Evolutionary conservation across 2,329 filamentous ascomycete genomes (phyloP).

Genomic region (Diaporthe longicolla): DNA sequence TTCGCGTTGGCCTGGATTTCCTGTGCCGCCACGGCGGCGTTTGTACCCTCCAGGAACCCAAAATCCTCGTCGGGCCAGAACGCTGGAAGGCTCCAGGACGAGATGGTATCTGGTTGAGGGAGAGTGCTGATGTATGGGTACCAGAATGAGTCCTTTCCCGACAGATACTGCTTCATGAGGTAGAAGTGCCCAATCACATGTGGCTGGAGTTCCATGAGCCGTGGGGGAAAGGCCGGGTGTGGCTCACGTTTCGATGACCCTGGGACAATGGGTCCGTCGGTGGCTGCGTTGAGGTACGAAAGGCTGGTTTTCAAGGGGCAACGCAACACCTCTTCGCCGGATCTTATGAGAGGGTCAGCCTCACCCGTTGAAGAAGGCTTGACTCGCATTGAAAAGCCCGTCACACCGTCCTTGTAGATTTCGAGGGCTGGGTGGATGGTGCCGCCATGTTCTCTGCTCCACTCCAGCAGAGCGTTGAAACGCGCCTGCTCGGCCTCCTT

Average conservation of each 20-base stretch:
- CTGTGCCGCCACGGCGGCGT: conserved; percentile 63
- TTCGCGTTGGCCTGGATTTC: conserved; percentile 63
- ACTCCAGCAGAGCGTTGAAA: conserved; percentile 59
- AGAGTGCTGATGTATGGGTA: conserved; percentile 76
- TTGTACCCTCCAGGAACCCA: conserved; percentile 68
- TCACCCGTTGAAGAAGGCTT: conserved; percentile 43
- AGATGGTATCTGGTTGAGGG: conserved; percentile 69
- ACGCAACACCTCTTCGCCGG: conserved; percentile 62
- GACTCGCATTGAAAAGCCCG: conserved; percentile 69
- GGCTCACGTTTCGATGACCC: not conserved
- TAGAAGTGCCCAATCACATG: conserved; percentile 78
- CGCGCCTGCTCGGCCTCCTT: conserved; percentile 45
- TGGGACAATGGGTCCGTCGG: conserved; percentile 49
- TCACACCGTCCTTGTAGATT: conserved; percentile 64
- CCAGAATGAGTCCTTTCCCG: conserved; percentile 74
- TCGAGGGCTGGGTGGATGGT: conserved; percentile 65
- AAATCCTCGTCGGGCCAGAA: conserved; percentile 75
- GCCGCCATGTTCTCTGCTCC: conserved; percentile 63
- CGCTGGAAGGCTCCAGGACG: conserved; percentile 69
- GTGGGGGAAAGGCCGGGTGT: conserved; percentile 57
- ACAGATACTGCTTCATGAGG: conserved; percentile 76
- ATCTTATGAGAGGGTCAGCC: conserved; percentile 44
- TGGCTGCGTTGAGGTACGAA: conserved; percentile 71
- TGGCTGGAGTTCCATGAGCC: conserved; percentile 67
- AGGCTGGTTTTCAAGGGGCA: conserved; percentile 68